Conservation (phyloP, 2,329 filamentous ascomycete species). For the Aspergillus quadrilineatus region DNA sequence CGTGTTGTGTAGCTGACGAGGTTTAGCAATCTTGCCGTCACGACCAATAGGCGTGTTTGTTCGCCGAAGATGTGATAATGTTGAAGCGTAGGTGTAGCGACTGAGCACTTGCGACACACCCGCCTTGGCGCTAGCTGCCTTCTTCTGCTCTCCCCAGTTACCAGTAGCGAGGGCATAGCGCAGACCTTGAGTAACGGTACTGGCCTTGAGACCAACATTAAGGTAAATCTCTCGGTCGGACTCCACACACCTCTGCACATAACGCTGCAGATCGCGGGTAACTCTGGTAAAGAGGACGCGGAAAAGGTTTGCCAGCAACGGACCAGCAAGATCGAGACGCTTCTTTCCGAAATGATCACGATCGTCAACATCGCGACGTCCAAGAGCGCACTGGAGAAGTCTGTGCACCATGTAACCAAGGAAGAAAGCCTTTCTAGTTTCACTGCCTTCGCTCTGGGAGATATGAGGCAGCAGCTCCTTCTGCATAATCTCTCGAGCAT, state of each 20-base stretch:
- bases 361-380: conserved; percentile 90
- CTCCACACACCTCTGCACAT: conserved; percentile 90
- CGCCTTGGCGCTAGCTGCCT: conserved; percentile 88
- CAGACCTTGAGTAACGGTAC: conserved; percentile 86
- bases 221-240: conserved; percentile 85
- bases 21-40: conserved; percentile 97
- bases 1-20: conserved; percentile 95
- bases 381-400: conserved; percentile 87
- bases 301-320: conserved; percentile 94
- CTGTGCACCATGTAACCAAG: conserved; percentile 98
- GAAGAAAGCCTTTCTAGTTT: conserved; percentile 96
- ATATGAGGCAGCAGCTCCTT: conserved; percentile 97
- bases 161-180: conserved; percentile 97
- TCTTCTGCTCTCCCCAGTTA: conserved; percentile 99
- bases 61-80: conserved; percentile 89
- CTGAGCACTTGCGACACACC: conserved; percentile 98
- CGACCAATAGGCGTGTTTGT: conserved; percentile 97
- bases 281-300: conserved; percentile 86
- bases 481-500: conserved; percentile 90
- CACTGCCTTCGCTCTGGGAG: conserved; percentile 88
- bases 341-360: conserved; percentile 99
- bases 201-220: conserved; percentile 84
- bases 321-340: conserved; percentile 90
- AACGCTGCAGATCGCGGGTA: conserved; percentile 84
- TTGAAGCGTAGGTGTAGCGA: conserved; percentile 95